Base-by-base conservation (phyloP, 2,329 filamentous ascomycete genomes). In the Tolypocladium endophyticum region DNA sequence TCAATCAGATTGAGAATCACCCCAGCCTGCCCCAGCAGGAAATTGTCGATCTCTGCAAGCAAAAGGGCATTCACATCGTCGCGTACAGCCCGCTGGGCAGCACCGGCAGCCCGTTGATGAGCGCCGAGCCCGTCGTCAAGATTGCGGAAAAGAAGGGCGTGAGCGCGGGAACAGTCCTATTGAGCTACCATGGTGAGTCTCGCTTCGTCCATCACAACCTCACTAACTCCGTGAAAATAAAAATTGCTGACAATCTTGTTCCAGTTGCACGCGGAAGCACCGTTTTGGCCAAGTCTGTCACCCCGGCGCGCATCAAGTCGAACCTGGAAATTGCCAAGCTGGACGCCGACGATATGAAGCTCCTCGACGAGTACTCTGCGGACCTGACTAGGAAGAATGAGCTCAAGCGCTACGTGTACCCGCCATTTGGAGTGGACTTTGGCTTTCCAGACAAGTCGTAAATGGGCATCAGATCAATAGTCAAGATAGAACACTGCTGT, bases 1-100 rank as follows among this genome's bases (percentile, higher is more conserved):
- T 85, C 68, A 88, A 88, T 76, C 86, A 89, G 76, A 88, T 89
- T 68, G 87, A 90, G 73, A 88, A 88, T 77, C 85, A 88, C 76
- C 87, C 87, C 18, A 80, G 80, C 8, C 81, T 89, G 14, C 87
- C 87, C 1, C 87, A 92, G 75, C 81, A 88, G 65, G 85, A 90
- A 62, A 84, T 91, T 61, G 83, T 88, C 61, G 82, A 88, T 63
- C 81, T 85, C 66, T 90, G 86, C 79, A 81, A 81, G 61, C 76
- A 79, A 61, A 87, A 88, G 73, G 83, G 83, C 60, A 89, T 92
- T 62, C 81, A 88, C 67, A 75, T 90, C 69, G 86, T 89, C 64
- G 87, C 88, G 20, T 92, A 91, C 77, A 84, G 80, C 65, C 84
- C 84, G n/a, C 76, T 87, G 0, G 84, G 84, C 43, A 83, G 81